Evolutionary conservation across 352 stramenopile genomes (phyloP), one percentile per base, ranked within the genome.

Genomic region (Pythium diclinum): DNA sequence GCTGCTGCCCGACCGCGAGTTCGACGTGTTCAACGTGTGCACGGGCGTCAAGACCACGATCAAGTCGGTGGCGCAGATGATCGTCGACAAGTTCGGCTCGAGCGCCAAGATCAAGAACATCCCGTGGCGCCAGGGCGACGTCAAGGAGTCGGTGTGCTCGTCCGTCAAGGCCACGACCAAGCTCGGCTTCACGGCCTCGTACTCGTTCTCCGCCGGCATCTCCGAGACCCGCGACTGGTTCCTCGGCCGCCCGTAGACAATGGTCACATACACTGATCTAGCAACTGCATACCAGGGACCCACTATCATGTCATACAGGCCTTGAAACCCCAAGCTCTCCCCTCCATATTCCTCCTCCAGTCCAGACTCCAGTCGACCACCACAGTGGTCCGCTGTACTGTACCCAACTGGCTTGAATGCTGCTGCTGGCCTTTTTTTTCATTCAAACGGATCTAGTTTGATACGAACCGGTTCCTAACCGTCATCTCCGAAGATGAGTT

Each of bases 21-120:
- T 91, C 56, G 80, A 94, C 61, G 83, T 91, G 21, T 94, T 92
- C 56, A 94, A 94, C 63, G 82, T 94, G 55, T 94, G 83, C 73
- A 94, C 83, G 30, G 85, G 83, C 19, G 47, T 87, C 55, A 91
- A 90, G 71, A 89, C 80, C 33, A 73, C 82, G 11, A 73, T 94
- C 46, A 84, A 82, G 51, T 78, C 69, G 28, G 76, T 92, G 23
- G 85, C 83, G 4, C 33, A 87, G 63, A 72, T 72, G 32, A 87
- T 94, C 56, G 71, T 90, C 13, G 82, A 88, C 51, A 84, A 79
- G 53, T 94, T 91, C 47, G 65, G 63, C 8, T 92, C 86, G 10
- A 77, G 75, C 10, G 84, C 84, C 16, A 70, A 65, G 36, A 92
- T 94, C 71, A 82, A 72, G 33, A 74, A 92, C 65, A 78, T 87